Evolutionary conservation across 305 asterid genomes (phyloP).

Genomic region (Euphrasia arctica): DNA sequence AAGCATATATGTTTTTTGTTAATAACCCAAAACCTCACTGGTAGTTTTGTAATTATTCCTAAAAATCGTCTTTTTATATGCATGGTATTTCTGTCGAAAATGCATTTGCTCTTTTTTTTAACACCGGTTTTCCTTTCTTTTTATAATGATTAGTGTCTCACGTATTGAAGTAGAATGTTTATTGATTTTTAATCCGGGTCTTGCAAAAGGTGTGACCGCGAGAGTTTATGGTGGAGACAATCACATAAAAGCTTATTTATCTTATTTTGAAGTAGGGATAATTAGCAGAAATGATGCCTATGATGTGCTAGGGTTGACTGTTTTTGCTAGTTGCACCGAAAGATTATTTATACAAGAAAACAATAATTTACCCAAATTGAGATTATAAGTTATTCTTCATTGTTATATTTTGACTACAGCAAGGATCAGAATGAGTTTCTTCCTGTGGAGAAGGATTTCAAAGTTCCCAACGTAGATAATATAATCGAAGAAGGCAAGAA

Average conservation of each 20-base stretch:
- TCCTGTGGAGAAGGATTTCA: conserved; percentile 65
- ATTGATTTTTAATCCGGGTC: background rate
- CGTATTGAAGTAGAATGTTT: background rate
- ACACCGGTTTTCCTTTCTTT: background rate
- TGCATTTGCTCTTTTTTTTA: background rate
- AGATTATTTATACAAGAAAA: background rate
- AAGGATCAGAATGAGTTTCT: conserved; percentile 62
- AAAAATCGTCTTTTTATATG: too few species aligned
- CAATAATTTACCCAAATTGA: background rate
- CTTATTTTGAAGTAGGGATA: background rate
- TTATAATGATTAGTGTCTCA: background rate
- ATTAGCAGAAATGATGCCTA: background rate
- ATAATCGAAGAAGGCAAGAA: conserved; percentile 94
- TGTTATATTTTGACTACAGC: conserved; percentile 41
- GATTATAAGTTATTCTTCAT: conserved; percentile 10
- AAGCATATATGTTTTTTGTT: background rate
- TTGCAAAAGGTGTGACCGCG: background rate
- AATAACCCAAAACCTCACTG: background rate
- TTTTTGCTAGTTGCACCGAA: conserved; percentile 8
- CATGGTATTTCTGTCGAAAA: background rate
- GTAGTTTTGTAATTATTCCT: background rate
- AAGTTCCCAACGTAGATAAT: conserved; percentile 69
- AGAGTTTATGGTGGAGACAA: background rate
- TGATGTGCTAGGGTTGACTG: background rate
- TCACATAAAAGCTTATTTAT: background rate